Conservation (phyloP, 2,329 filamentous ascomycete genomes). For the Botryotinia calthae region DNA sequence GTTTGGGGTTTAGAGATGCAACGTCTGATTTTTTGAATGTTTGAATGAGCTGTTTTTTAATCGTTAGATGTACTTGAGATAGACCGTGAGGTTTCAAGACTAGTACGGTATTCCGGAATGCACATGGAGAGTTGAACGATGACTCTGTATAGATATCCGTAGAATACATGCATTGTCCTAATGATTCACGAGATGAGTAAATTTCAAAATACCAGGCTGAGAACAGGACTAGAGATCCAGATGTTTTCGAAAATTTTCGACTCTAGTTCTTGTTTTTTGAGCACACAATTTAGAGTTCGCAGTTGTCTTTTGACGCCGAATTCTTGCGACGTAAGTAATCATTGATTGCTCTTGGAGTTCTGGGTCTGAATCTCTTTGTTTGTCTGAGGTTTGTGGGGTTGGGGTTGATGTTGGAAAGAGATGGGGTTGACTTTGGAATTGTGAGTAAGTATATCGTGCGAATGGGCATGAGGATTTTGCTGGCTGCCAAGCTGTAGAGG, state of each 20-base stretch:
- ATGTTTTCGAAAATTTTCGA: too few relatives aligned
- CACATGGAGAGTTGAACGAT: rapidly evolving
- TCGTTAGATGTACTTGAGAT: too few relatives aligned
- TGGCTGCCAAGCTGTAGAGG: rapidly evolving
- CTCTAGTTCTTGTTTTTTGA: too few relatives aligned
- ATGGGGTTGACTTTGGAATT: neutral
- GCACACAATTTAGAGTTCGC: neutral
- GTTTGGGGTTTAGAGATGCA: too few relatives aligned
- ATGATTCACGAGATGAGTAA: neutral
- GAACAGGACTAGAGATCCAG: neutral
- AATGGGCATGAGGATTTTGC: rapidly evolving
- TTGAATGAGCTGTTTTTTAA: neutral
- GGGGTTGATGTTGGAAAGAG: rapidly evolving
- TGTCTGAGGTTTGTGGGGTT: neutral
- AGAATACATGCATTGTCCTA: neutral
- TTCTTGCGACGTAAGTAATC: neutral
- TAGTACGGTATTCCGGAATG: neutral
- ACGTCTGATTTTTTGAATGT: neutral
- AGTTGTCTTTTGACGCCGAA: rapidly evolving
- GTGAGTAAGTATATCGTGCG: neutral
- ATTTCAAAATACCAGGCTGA: neutral
- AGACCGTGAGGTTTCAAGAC: neutral
- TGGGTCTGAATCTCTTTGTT: neutral
- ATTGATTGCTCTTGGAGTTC: neutral
- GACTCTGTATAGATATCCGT: rapidly evolving